A percentile compares a stretch with the other conserved stretches of the same genome.
Conservation (phyloP, 2,329 filamentous ascomycete species). For the Aspergillus tanneri region DNA sequence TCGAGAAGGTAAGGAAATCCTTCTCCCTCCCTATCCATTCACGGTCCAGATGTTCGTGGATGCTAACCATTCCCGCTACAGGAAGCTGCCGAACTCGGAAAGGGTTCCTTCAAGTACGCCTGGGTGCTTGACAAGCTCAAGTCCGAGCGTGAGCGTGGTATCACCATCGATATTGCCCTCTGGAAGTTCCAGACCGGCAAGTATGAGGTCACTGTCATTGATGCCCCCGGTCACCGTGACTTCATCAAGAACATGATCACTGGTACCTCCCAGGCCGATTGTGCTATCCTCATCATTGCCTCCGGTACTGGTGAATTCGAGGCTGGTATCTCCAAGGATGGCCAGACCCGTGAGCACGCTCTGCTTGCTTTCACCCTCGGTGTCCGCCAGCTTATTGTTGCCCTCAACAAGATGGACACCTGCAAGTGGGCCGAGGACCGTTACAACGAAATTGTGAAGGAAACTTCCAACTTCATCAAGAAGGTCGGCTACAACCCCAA, state of each 20-base stretch:
- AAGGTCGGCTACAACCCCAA: conserved; percentile 99
- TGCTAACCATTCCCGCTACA: conserved; percentile 43
- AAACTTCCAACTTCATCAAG: conserved; percentile 99
- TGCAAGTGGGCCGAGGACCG: conserved; percentile 96
- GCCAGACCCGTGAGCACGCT: conserved; percentile 99
- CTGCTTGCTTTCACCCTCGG: conserved; percentile 99
- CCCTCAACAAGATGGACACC: conserved; percentile 99
- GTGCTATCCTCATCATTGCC: conserved; percentile 99
- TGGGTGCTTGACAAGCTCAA: conserved; percentile 99
- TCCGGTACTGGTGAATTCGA: conserved; percentile 99
- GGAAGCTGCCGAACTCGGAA: conserved; percentile 98
- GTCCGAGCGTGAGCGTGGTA: conserved; percentile 99
- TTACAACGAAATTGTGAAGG: conserved; percentile 99
- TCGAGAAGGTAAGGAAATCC: conserved; percentile 84
- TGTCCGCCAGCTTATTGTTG: conserved; percentile 99
- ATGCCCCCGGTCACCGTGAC: conserved; percentile 99
- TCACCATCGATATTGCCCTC: conserved; percentile 99
- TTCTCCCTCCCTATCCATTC: neutral
- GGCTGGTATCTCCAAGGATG: conserved; percentile 99
- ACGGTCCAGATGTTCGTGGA: neutral
- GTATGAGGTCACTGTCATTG: conserved; percentile 98
- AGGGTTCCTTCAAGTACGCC: conserved; percentile 99
- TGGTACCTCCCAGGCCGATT: conserved; percentile 99
- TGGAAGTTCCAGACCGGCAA: conserved; percentile 99
- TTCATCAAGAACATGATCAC: conserved; percentile 99